Evolutionary conservation across 2,329 filamentous ascomycete species (phyloP), one percentile per base, ranked within the genome.

Genomic region (Phaeosphaeria sp.): DNA sequence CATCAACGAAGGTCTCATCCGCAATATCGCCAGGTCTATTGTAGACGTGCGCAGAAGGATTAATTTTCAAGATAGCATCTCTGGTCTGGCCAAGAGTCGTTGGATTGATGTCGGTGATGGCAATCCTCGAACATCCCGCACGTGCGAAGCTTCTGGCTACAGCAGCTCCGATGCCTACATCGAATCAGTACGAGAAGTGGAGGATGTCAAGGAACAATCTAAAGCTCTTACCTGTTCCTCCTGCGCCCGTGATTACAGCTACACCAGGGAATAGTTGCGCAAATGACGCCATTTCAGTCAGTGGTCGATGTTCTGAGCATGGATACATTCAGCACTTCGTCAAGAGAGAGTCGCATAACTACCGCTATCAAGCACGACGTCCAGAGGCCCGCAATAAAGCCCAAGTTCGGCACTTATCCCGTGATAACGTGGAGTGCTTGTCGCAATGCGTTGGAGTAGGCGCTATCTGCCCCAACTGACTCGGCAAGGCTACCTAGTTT

Each of bases 121-220:
- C 83, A 13, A 87, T 77, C n/a, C 74, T 75, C 0, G 78, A 69
- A 66, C 84, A 86, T 13, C 84, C 84, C 0, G 80, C 80, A 2
- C 68, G 72, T 1, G 79, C 83, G 65, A 87, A 85, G 0, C 79
- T 82, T 55, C 73, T 80, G 9, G 72, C 82, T 1, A 84, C 80
- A 1, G 84, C 84, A 2, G 81, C 82, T 2, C 85, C 85, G 58
- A 87, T 87, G 30, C 85, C 85, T 86, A 39, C 2, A 8, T 33
- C 18, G 18, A 4, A 24, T 61, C 8, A 64, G 53, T 33, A 60
- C 11, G 8, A 2, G 42, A 21, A 44, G 42, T 21, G n/a, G 17
- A 6, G 9, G n/a, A n/a, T n/a, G n/a, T n/a, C n/a, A n/a, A n/a
- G n/a, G n/a, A n/a, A n/a, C n/a, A n/a, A n/a, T n/a, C n/a, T n/a